A percentile compares a stretch with the other conserved stretches of the same genome.
Conservation (phyloP, 768 basidiomycete species). For the Lactifluus piperatus region DNA sequence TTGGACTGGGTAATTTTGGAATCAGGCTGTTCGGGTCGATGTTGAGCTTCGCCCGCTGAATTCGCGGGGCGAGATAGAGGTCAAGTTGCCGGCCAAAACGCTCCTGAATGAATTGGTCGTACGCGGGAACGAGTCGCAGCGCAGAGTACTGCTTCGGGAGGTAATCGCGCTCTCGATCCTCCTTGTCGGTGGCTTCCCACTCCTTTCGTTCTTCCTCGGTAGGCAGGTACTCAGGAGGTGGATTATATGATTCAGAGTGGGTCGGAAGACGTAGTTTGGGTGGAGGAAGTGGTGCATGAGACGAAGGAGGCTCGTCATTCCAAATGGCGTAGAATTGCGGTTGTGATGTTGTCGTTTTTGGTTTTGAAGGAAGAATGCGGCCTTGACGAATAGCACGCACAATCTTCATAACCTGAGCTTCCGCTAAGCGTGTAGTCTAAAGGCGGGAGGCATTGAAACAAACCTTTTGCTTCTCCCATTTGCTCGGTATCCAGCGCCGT, state of each 20-base stretch:
- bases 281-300: conserved; percentile 80
- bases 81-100: conserved; percentile 92
- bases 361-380: conserved; percentile 84
- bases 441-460: neutral
- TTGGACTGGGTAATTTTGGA: conserved; percentile 90
- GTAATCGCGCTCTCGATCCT: conserved; percentile 85
- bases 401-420: conserved; percentile 89
- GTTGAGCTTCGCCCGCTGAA: conserved; percentile 79
- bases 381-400: conserved; percentile 97
- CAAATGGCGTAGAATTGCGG: conserved; percentile 82
- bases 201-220: conserved; percentile 70
- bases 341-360: conserved; percentile 55
- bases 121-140: conserved; percentile 86
- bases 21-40: conserved; percentile 88
- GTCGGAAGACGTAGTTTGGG: conserved; percentile 86
- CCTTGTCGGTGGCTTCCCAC: conserved; percentile 78
- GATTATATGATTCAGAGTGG: conserved; percentile 97
- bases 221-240: conserved; percentile 92
- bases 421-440: neutral
- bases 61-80: conserved; percentile 90
- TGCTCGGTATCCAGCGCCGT: conserved; percentile 91
- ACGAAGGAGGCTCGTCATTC: conserved; percentile 65
- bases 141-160: conserved; percentile 80
- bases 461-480: conserved; percentile 99
- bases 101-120: conserved; percentile 86